These are phyloP conservation scores for Fraxinus nigra DNA, from an alignment of 305 asterid species.

Conservation along the genomic window DNA sequence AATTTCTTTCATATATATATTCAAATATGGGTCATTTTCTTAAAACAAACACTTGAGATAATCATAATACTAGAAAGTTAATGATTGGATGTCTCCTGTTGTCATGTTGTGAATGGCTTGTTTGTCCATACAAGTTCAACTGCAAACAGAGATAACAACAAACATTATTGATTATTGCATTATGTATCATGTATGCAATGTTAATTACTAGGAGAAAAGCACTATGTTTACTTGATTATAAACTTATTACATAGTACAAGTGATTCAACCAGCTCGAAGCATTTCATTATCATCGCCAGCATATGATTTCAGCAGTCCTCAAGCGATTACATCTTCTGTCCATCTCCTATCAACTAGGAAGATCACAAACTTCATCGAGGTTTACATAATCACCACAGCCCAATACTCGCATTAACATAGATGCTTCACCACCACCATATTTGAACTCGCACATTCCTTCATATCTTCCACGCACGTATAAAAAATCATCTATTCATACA, in stretches of 20 bases:
- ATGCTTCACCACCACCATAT: neutral
- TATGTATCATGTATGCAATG: neutral
- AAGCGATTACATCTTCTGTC: neutral
- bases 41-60: slow-evolving; percentile 19
- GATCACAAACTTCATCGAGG: neutral
- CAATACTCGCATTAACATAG: neutral
- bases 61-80: slow-evolving; percentile 16
- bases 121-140: slow-evolving; percentile 8
- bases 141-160: neutral
- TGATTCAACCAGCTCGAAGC: neutral
- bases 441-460: neutral
- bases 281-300: neutral
- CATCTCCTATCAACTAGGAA: neutral
- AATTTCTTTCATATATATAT: neutral
- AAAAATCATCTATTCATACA: neutral
- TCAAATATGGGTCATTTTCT: slow-evolving; percentile 25
- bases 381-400: neutral
- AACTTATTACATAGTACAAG: neutral
- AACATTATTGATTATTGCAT: neutral
- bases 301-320: neutral
- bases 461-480: neutral
- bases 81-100: slow-evolving; percentile 25
- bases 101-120: slow-evolving; percentile 19
- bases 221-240: neutral
- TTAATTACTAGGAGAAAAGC: neutral